Base-by-base conservation (phyloP, 169 alveolate genomes). In the Neospora caninum region DNA sequence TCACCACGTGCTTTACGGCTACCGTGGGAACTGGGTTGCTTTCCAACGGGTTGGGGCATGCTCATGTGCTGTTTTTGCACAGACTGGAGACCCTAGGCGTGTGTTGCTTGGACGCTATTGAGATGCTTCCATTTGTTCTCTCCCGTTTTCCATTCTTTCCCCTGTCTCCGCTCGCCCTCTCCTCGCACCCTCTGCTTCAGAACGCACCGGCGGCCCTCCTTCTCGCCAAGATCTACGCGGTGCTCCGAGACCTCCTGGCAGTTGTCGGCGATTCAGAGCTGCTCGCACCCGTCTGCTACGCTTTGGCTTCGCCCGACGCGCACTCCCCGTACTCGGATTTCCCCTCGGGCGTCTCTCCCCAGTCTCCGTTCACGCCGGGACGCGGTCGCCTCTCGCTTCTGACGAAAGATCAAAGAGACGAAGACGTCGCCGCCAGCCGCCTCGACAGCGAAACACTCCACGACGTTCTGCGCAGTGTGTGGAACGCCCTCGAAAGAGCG, bases 351-450 rank as follows among this genome's bases (percentile, higher is more conserved):
- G 58, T 4, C 22, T 49, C 58, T 49, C 13, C 22, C 13, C 22
- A 13, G 4, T 49, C 86, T 20, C 45, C 42, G 9, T 82, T 82
- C 89, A 43, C 64, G 36, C 89, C 89, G 31, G 13, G 38, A 16
- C 2, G 89, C 0, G 89, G 89, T 22, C 89, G 89, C 34, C 36
- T 82, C n/a, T 82, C 89, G 7, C 89, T 42, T 36, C 89, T 64
- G 25, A 82, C 67, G 34, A 64, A 25, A 64, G 64, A 38, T 7
- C 38, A 27, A 20, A 29, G 69, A 42, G 84, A 73, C 25, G 89
- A 82, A 2, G 36, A 22, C 27, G 1, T 6, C 38, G 10, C 31
- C 13, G 67, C 39, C 34, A 41, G 25, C 36, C n/a, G 34, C 39
- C n/a, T 16, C 2, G 89, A 82, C 39, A 22, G 18, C n/a, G 89